A percentile compares a stretch with the other conserved stretches of the same genome.
Conservation (phyloP, 164 flowering plant genomes). For the Aristolochia contorta region DNA sequence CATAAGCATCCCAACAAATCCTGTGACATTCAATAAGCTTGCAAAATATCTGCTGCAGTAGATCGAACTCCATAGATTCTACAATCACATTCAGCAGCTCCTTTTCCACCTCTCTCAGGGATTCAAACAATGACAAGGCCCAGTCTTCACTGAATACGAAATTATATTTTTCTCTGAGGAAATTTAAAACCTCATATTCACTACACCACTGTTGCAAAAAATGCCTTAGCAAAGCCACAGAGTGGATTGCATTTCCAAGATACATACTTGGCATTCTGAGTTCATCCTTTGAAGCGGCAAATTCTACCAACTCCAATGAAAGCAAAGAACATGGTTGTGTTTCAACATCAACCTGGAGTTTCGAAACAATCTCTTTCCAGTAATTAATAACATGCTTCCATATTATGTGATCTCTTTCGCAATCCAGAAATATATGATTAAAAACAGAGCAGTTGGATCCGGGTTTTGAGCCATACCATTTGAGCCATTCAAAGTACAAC, state of each 20-base stretch:
- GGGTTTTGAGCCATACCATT: constrained; percentile 39
- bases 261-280: constrained; percentile 8
- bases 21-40: constrained; percentile 57
- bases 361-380: constrained; percentile 31
- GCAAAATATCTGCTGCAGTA: constrained; percentile 28
- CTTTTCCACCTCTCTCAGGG: constrained; percentile 48
- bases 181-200: no score
- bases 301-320: constrained; percentile 41
- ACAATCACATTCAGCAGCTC: constrained; percentile 41
- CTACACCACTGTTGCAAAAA: constrained; percentile 59
- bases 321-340: constrained; percentile 39
- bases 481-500: constrained; percentile 54
- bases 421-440: constrained; percentile 24
- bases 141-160: constrained; percentile 10
- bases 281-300: constrained; percentile 15
- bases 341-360: constrained; percentile 15
- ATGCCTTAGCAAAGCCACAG: constrained; percentile 32
- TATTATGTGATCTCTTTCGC: constrained; percentile 50
- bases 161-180: no score
- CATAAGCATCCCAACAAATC: constrained; percentile 42
- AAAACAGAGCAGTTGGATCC: constrained; percentile 38
- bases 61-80: constrained; percentile 39
- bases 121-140: constrained; percentile 20
- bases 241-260: constrained; percentile 42
- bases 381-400: constrained; percentile 38